Conservation (phyloP, 176 grass and related monocot species). For the Zea mays region Zm-B73-REFERENCE-NAM-5.0 NC_050105.1:151047001-151047500, state of each 20-base stretch:
- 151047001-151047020: background rate
- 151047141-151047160: background rate
- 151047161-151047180: background rate
- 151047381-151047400: background rate
- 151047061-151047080: background rate
- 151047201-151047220: background rate
- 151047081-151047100: background rate
- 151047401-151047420: background rate
- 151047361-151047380: background rate
- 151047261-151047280: background rate
- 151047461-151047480: no score
- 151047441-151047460: background rate
- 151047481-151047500: no score
- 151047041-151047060: no score
- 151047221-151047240: background rate
- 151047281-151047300: background rate
- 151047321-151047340: background rate
- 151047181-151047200: background rate
- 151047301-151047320: background rate
- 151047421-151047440: background rate
- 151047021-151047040: background rate
- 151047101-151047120: background rate
- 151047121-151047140: background rate
- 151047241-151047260: background rate
- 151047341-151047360: background rate